Percentiles rank a stretch among this genome's conserved stretches.
Evolutionary conservation across 2,329 filamentous ascomycete species (phyloP).

Genomic region (Neocucurbitaria cava): DNA sequence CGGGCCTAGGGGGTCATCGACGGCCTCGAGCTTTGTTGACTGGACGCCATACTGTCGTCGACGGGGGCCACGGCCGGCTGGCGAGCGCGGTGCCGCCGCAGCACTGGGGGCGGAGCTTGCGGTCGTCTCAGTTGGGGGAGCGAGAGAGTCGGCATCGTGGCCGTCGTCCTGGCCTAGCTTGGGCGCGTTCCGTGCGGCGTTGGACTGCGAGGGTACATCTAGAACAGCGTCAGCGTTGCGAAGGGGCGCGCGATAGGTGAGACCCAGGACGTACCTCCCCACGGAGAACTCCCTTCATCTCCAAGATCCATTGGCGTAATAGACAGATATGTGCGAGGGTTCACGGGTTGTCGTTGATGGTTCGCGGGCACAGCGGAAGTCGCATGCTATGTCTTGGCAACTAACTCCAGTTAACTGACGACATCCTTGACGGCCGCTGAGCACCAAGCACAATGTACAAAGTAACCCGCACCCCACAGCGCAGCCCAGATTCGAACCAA

Average conservation of each 20-base stretch:
- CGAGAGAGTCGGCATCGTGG: conserved; percentile 35
- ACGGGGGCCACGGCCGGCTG: conserved; percentile 58
- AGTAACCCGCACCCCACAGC: not conserved
- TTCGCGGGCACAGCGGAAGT: conserved; percentile 10
- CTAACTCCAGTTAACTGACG: too few species aligned
- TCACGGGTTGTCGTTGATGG: conserved; percentile 14
- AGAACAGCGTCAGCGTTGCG: conserved; percentile 23
- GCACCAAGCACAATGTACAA: not conserved
- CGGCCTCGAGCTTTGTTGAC: conserved; percentile 78
- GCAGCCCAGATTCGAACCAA: not conserved
- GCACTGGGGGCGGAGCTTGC: conserved; percentile 42
- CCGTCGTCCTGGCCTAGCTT: conserved; percentile 46
- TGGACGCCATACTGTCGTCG: conserved; percentile 72
- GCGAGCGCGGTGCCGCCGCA: conserved; percentile 55
- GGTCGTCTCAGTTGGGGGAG: conserved; percentile 23
- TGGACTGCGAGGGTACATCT: conserved; percentile 58
- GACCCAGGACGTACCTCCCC: conserved; percentile 45
- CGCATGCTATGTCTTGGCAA: conserved; percentile 8
- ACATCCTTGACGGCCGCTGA: conserved; percentile 1
- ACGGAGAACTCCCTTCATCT: conserved; percentile 52
- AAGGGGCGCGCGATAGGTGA: not conserved
- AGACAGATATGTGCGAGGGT: conserved; percentile 14
- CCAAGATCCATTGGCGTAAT: conserved; percentile 50
- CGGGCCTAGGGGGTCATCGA: conserved; percentile 78
- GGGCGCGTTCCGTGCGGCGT: conserved; percentile 49